These are phyloP conservation scores for Cryptosporidium andersoni DNA, from an alignment of 169 alveolate genomes.

Conservation along the genomic window DNA sequence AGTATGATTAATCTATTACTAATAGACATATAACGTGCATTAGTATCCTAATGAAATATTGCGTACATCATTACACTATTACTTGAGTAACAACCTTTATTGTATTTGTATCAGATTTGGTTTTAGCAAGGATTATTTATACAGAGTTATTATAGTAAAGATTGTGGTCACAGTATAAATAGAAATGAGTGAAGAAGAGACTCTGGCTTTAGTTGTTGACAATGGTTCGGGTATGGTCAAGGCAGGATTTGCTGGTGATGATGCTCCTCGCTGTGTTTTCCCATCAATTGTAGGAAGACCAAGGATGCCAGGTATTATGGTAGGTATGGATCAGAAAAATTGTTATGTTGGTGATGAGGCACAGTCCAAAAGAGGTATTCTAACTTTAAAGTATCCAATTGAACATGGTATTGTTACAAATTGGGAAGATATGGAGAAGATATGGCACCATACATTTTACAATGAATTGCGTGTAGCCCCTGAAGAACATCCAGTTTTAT, in stretches of 20 bases:
- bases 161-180: constrained; percentile 13
- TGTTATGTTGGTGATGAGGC: constrained; percentile 99
- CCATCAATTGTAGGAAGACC: constrained; percentile 99
- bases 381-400: constrained; percentile 96
- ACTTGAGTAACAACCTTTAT: no score
- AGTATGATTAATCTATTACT: no score
- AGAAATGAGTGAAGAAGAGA: constrained; percentile 89
- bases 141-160: background rate
- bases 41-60: no score
- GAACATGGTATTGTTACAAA: constrained; percentile 98
- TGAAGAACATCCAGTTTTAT: constrained; percentile 94
- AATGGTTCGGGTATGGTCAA: constrained; percentile 99
- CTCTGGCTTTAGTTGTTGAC: constrained; percentile 95
- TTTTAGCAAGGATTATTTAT: background rate
- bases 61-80: no score
- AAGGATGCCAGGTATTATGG: constrained; percentile 92
- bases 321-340: constrained; percentile 96
- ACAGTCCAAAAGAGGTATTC: constrained; percentile 96
- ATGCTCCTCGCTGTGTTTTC: constrained; percentile 98
- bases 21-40: no score
- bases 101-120: no score
- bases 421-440: constrained; percentile 99
- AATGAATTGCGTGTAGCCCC: constrained; percentile 96
- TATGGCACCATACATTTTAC: constrained; percentile 98
- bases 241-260: constrained; percentile 99